Conservation (phyloP, 495 filamentous ascomycete species). For the Hypoxylon rickii region DNA sequence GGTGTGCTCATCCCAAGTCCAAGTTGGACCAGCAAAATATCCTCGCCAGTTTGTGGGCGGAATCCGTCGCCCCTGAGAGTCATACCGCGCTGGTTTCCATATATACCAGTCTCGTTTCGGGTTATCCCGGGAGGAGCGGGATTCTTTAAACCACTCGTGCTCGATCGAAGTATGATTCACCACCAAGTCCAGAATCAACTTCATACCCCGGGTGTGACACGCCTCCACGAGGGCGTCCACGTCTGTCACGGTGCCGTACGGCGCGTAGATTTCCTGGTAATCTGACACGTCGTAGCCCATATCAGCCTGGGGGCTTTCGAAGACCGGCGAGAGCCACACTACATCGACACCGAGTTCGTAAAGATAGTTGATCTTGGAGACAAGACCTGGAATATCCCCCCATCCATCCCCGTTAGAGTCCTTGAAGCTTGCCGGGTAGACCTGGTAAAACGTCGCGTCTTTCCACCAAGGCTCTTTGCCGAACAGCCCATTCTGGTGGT, state of each 20-base stretch:
- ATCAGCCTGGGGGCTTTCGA: conserved; percentile 66
- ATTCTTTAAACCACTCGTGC: conserved; percentile 76
- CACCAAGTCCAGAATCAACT: conserved; percentile 73
- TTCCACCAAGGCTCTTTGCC: conserved; percentile 46
- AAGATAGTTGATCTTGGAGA: conserved; percentile 68
- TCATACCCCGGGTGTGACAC: conserved; percentile 63
- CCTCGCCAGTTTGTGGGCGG: conserved; percentile 76
- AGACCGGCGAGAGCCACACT: conserved; percentile 71
- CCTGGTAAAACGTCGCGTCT: conserved; percentile 63
- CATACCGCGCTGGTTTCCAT: conserved; percentile 66
- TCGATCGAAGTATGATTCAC: conserved; percentile 82
- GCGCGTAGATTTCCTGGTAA: conserved; percentile 64
- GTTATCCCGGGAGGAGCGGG: conserved; percentile 61
- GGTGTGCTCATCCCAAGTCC: conserved; percentile 67
- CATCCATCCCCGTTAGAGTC: conserved; percentile 71
- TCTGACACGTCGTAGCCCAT: conserved; percentile 74
- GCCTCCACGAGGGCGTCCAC: conserved; percentile 66
- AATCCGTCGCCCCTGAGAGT: conserved; percentile 60
- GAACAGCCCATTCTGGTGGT: conserved; percentile 23
- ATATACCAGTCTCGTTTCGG: conserved; percentile 75
- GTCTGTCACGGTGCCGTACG: conserved; percentile 67
- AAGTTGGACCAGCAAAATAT: conserved; percentile 59
- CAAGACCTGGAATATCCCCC: conserved; percentile 70
- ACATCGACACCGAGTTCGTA: conserved; percentile 65
- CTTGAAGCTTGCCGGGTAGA: conserved; percentile 69